Base-by-base conservation (phyloP, 257 asterid species). In the Solanum megistacrolobum region DNA sequence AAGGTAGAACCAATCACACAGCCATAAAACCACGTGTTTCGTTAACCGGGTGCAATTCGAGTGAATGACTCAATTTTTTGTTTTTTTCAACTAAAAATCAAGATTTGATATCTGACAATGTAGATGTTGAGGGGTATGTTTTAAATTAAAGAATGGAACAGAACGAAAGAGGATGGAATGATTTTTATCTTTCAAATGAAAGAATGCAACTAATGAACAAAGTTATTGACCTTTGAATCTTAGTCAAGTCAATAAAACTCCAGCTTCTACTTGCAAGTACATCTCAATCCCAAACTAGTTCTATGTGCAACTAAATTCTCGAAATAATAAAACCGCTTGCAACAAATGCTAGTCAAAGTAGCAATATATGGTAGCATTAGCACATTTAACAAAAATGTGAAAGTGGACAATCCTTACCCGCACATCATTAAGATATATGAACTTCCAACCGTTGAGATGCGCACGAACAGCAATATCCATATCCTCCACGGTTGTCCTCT, bases 391-490 rank as follows among this genome's bases (percentile, higher is more conserved):
- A 31, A 31, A 82, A 82, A 31, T 48, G 21, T 82, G 71, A 48
- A 82, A 48, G 71, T 10, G 21, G 31, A 52, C 6, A 43, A 32
- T 46, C 69, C 34, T 21, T 91, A 94, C 98, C 96, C 93, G 91
- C 66, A 94, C 95, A 21, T 94, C 96, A 21, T 94, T 94, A 6
- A 94, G 93, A 83, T 84, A 94, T 66, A 92, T 90, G 89, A 93
- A 94, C 60, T 93, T 94, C 98, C 98, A 94, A 25, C 98, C 96
- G 3, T 92, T 89, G 91, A 94, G 95, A 88, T 94, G 96, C 0
- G 96, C 95, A 11, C 98, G 93, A 0, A 94, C 96, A 65, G 97
- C 96, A 48, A 93, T 93, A 89, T 94, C 97, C 97, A 94, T 94
- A 76, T 93, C 96, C 83, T 94, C 96, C 1, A 94, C 97, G 1